phyloP scores from a whole-genome alignment of 1,284 basidiomycete species.

The Tilletia caries region DNA sequence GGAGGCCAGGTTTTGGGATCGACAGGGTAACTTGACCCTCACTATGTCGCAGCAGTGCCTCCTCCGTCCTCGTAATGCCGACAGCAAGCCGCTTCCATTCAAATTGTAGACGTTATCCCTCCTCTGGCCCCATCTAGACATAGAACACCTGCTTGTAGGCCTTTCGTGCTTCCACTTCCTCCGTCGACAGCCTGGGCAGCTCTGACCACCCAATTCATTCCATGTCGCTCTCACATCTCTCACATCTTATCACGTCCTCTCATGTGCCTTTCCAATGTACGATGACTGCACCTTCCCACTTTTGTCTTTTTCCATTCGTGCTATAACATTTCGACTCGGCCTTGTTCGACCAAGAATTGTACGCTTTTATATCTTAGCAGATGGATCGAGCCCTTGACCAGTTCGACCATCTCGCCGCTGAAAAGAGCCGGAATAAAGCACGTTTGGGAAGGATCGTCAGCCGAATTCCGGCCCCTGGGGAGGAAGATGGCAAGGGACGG shows the following conservation, averaged over 20 bases:
- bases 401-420: slow-evolving; percentile 33
- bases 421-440: not conserved
- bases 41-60: slow-evolving; percentile 12
- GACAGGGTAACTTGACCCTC: not conserved
- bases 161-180: too few relatives aligned
- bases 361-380: slow-evolving; percentile 43
- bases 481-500: not conserved
- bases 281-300: too few relatives aligned
- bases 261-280: too few relatives aligned
- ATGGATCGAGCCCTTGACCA: slow-evolving; percentile 37
- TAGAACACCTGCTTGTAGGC: too few relatives aligned
- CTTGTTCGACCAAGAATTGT: slow-evolving; percentile 34
- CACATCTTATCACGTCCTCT: not conserved
- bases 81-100: not conserved
- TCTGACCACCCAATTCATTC: too few relatives aligned
- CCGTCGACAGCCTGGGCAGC: too few relatives aligned
- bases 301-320: not conserved
- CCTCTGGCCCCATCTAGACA: not conserved
- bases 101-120: not conserved
- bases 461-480: too few relatives aligned
- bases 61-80: not conserved
- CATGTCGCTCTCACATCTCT: too few relatives aligned
- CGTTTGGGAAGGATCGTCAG: not conserved
- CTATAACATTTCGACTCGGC: slow-evolving; percentile 36
- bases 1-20: slow-evolving; percentile 10